These are phyloP conservation scores for Mucor ambiguus DNA, from an alignment of 371 early-diverging fungal species.

Conservation along the genomic window DNA sequence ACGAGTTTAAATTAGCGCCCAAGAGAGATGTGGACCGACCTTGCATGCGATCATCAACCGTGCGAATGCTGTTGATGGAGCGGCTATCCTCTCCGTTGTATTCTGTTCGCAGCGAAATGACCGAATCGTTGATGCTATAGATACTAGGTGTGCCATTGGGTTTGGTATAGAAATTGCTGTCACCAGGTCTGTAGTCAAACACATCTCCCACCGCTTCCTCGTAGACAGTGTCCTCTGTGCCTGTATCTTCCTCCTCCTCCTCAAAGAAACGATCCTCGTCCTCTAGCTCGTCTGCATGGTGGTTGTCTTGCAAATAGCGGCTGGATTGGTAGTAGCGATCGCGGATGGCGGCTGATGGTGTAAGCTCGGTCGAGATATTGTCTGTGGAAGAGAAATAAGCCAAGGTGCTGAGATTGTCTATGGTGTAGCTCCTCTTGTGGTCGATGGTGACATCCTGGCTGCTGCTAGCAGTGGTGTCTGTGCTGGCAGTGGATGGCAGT, in stretches of 20 bases:
- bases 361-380: constrained; percentile 12
- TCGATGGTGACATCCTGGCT: background rate
- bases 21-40: constrained; percentile 12
- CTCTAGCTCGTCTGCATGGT: constrained; percentile 14
- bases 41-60: constrained; percentile 30
- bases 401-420: constrained; percentile 18
- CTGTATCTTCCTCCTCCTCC: constrained; percentile 15
- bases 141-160: constrained; percentile 22
- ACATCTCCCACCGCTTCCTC: constrained; percentile 25
- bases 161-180: constrained; percentile 19
- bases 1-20: constrained; percentile 23
- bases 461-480: constrained; percentile 10
- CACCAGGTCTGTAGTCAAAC: constrained; percentile 27
- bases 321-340: constrained; percentile 35
- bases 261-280: background rate
- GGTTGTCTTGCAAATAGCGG: constrained; percentile 22
- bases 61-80: constrained; percentile 22
- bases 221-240: constrained; percentile 13
- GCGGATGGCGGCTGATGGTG: constrained; percentile 37
- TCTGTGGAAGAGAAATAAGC: constrained; percentile 13
- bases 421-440: constrained; percentile 21
- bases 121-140: constrained; percentile 27
- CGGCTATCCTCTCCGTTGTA: constrained; percentile 23
- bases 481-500: constrained; percentile 17
- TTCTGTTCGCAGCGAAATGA: constrained; percentile 33